Evolutionary conservation across 2,329 filamentous ascomycete species (phyloP).

Genomic region (Nemania sp.): DNA sequence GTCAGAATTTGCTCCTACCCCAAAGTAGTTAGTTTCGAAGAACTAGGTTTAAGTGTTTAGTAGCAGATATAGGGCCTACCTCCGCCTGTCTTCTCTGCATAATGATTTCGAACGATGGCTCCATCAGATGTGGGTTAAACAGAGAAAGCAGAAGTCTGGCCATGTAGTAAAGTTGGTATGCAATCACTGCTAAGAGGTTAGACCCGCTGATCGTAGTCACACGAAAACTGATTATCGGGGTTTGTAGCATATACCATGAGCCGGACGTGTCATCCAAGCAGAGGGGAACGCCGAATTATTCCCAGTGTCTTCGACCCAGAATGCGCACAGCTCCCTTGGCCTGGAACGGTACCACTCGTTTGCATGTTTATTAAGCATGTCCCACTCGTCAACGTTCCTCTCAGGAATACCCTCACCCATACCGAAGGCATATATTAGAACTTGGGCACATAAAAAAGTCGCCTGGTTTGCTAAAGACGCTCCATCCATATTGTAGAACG

Average conservation of each 20-base stretch:
- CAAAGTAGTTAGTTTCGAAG: background rate
- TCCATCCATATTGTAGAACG: background rate
- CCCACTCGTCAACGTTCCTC: slow-evolving; percentile 1
- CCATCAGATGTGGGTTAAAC: slow-evolving; percentile 7
- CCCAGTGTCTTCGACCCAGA: background rate
- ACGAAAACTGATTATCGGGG: background rate
- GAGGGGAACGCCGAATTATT: background rate
- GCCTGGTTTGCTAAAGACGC: slow-evolving; percentile 7
- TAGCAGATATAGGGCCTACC: background rate
- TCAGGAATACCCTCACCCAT: background rate
- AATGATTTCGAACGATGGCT: background rate
- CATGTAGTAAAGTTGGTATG: slow-evolving; percentile 19
- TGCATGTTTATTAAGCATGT: background rate
- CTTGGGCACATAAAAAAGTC: background rate
- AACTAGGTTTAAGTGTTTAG: background rate
- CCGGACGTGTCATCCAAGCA: slow-evolving; percentile 2
- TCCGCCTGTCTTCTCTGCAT: slow-evolving; percentile 2
- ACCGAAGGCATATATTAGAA: slow-evolving; percentile 2
- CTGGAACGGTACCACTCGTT: slow-evolving; percentile 5
- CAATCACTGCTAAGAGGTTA: background rate
- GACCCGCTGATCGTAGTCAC: background rate
- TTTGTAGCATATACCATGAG: background rate
- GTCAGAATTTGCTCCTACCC: slow-evolving; percentile 4
- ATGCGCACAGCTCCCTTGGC: slow-evolving; percentile 4
- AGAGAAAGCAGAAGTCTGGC: slow-evolving; percentile 14